Evolutionary conservation across 371 early-diverging fungal genomes (phyloP), one percentile per base, ranked within the genome.

Genomic region (Actinomortierella wolfii): DNA sequence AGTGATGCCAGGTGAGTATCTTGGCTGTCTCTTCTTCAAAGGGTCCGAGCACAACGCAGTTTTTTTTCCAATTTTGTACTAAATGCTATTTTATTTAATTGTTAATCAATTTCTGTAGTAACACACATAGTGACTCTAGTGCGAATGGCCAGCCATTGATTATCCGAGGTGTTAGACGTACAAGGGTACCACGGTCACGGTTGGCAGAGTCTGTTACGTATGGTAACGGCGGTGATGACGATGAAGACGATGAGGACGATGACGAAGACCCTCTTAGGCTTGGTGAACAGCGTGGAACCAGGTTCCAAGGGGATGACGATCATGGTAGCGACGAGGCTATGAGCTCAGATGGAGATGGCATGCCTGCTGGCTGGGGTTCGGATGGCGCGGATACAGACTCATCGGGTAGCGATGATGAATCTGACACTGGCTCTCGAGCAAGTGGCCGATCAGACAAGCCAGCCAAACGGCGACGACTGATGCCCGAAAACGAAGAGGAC

Each of bases 1-100:
- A 81, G 84, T 56, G 80, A 67, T 17, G 59, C 67, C 53, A 64
- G 71, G 68, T 68, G 56, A 77, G 60, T 52, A 42, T 52, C 20
- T 70, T 71, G 47, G 70, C 77, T 18, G 47, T 54, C 11, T 73
- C 68, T 24, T 75, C 21, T 1, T 23, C 17, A 34, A 26, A 23
- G 11, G 39, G 29, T 15, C 24, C 41, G 51, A 50, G 23, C 20
- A 43, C 25, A 46, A 21, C 39, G 26, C 43, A 48, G 48, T 34
- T 42, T 18, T 29, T 25, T 53, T 25, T 52, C 25, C 17, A 1
- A 20, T 42, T 45, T 39, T n/a, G 25, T 21, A 6, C 50, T 43
- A 45, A 18, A 45, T n/a, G n/a, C 54, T 25, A 23, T 29, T 21
- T 49, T 52, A 23, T 42, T 44, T 28, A 14, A 18, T 40, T 24